A percentile compares a stretch with the other conserved stretches of the same genome.
Conservation (phyloP, 1,284 basidiomycete species). For the Apiotrichum akiyoshidainum region DNA sequence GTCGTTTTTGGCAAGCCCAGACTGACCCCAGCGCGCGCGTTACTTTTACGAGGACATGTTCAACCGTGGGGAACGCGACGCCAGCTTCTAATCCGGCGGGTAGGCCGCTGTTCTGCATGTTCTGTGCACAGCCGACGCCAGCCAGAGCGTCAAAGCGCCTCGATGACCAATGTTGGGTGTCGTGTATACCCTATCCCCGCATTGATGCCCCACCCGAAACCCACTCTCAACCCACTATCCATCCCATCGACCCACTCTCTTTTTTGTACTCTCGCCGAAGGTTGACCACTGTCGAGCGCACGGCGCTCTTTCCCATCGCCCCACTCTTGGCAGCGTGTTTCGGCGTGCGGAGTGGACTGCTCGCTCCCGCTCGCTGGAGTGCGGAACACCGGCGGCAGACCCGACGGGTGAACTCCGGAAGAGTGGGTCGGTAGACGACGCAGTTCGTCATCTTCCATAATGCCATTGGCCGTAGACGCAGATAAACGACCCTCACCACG, state of each 20-base stretch:
- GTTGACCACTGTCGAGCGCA: too few species aligned
- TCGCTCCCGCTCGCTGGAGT: background rate
- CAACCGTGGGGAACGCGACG: slow-evolving; percentile 46
- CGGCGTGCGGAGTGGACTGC: too few species aligned
- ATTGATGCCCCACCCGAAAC: too few species aligned
- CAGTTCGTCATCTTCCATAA: background rate
- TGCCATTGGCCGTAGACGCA: background rate
- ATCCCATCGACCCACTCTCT: background rate
- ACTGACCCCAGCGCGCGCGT: slow-evolving; percentile 57
- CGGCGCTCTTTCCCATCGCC: too few species aligned
- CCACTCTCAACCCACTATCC: background rate
- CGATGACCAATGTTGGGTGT: too few species aligned
- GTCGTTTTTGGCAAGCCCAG: slow-evolving; percentile 11
- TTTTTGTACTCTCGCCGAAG: too few species aligned
- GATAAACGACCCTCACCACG: background rate
- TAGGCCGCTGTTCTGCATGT: too few species aligned
- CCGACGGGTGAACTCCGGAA: background rate
- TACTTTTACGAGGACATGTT: slow-evolving; percentile 72
- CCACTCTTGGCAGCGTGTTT: too few species aligned
- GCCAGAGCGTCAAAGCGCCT: too few species aligned
- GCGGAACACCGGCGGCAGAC: slow-evolving; percentile 1
- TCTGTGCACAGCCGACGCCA: too few species aligned
- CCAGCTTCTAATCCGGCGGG: slow-evolving; percentile 12
- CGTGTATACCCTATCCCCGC: too few species aligned
- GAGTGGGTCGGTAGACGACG: too few species aligned